phyloP scores from a whole-genome alignment of 2,329 filamentous ascomycete genomes.

The Emergomyces pasteurianus region DNA sequence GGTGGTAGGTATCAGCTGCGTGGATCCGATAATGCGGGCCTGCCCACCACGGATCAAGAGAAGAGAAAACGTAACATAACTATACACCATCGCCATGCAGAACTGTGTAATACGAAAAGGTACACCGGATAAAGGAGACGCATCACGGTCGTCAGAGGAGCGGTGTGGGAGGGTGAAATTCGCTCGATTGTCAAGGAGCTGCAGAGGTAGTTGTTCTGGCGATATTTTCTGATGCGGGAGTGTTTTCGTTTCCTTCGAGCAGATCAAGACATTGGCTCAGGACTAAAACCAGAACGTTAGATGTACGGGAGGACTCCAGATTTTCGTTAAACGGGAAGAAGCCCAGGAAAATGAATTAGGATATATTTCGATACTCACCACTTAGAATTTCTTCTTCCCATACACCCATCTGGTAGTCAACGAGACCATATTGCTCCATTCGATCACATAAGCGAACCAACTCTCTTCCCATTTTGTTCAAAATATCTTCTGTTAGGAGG shows the following conservation, averaged over 20 bases:
- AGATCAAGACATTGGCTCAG: slow-evolving; percentile 43
- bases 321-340: not conserved
- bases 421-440: slow-evolving; percentile 81
- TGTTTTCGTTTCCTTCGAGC: slow-evolving; percentile 31
- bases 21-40: not conserved
- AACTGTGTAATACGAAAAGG: not conserved
- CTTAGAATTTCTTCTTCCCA: slow-evolving; percentile 87
- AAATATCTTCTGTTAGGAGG: slow-evolving; percentile 54
- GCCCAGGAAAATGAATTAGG: not conserved
- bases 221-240: not conserved
- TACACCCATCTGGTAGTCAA: slow-evolving; percentile 95
- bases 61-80: not conserved
- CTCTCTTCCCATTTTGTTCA: slow-evolving; percentile 72
- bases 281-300: slow-evolving; percentile 27
- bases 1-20: not conserved
- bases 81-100: slow-evolving; percentile 1
- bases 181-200: not conserved
- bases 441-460: slow-evolving; percentile 72
- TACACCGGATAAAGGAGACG: not conserved
- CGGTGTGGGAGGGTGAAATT: not conserved
- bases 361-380: slow-evolving; percentile 43
- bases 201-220: not conserved
- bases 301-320: not conserved
- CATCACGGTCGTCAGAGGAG: not conserved
- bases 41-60: not conserved